These are phyloP conservation scores for Aspergillus ochraceus DNA, from an alignment of 2,329 filamentous ascomycete species.

Conservation along the genomic window DNA sequence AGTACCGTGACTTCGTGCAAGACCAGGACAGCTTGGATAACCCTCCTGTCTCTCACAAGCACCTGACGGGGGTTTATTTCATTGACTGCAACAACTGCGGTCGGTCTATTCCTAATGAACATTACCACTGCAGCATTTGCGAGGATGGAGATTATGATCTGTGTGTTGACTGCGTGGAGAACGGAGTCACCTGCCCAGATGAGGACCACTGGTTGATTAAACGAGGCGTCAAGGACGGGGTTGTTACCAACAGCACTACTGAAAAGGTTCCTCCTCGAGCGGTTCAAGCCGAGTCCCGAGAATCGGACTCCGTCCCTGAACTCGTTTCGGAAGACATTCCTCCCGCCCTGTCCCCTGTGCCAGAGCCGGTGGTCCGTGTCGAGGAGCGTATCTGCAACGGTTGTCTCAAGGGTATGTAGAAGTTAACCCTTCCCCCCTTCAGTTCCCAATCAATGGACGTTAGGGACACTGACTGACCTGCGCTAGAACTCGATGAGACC, in stretches of 20 bases:
- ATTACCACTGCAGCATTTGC: conserved; percentile 94
- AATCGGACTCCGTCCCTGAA: conserved; percentile 23
- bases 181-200: conserved; percentile 74
- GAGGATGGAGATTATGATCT: conserved; percentile 94
- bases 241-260: conserved; percentile 80
- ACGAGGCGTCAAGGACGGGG: conserved; percentile 75
- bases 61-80: conserved; percentile 59
- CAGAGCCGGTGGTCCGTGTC: neutral
- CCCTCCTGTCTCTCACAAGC: conserved; percentile 35
- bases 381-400: conserved; percentile 59
- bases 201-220: conserved; percentile 93
- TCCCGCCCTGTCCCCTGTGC: neutral
- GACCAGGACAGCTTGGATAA: conserved; percentile 29
- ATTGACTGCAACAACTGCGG: conserved; percentile 96
- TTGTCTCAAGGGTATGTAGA: conserved; percentile 59
- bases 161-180: conserved; percentile 74
- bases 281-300: conserved; percentile 40
- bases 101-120: conserved; percentile 71
- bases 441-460: neutral
- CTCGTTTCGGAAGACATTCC: conserved; percentile 12
- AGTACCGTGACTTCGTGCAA: conserved; percentile 29
- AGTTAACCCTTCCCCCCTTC: neutral
- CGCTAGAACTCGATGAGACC: conserved; percentile 66
- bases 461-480: conserved; percentile 23
- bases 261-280: conserved; percentile 72